A percentile compares a stretch with the other conserved stretches of the same genome.
Evolutionary conservation across 345 rosid genomes (phyloP).

Genomic region (Diplotaxis tenuifolia): DNA sequence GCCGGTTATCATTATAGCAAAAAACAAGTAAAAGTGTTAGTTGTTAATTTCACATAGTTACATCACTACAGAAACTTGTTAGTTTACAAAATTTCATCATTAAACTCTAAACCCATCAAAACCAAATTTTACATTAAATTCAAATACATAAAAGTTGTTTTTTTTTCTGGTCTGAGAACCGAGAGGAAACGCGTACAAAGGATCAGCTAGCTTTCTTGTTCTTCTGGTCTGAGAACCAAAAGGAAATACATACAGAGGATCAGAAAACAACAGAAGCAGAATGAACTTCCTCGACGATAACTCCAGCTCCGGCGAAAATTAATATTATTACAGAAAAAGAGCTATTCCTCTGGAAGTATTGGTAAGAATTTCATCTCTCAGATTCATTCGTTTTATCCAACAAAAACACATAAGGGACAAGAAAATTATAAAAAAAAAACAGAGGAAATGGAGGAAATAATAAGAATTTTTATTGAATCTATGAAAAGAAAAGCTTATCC

Average conservation of each 20-base stretch:
- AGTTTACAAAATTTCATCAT: background rate
- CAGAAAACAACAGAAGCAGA: background rate
- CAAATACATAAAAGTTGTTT: no score
- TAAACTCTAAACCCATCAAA: no score
- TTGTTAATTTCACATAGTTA: background rate
- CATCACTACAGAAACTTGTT: background rate
- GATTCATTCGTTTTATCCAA: slow-evolving; percentile 43
- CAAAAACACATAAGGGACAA: no score
- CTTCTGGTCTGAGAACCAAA: no score
- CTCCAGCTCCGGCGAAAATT: background rate
- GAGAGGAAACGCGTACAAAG: no score
- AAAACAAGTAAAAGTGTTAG: background rate
- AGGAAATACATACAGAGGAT: background rate
- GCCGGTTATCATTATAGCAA: background rate
- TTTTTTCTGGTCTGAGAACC: no score
- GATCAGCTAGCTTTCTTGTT: no score
- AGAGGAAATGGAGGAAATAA: no score
- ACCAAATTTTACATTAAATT: no score
- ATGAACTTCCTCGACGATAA: background rate
- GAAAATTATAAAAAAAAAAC: no score
- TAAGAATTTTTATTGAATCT: no score
- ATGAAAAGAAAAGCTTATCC: no score
- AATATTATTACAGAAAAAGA: slow-evolving; percentile 39
- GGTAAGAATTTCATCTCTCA: slow-evolving; percentile 69
- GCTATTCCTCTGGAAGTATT: slow-evolving; percentile 65